phyloP scores from a whole-genome alignment of 306 rosid genomes.

The Pterocarpus santalinus region DNA sequence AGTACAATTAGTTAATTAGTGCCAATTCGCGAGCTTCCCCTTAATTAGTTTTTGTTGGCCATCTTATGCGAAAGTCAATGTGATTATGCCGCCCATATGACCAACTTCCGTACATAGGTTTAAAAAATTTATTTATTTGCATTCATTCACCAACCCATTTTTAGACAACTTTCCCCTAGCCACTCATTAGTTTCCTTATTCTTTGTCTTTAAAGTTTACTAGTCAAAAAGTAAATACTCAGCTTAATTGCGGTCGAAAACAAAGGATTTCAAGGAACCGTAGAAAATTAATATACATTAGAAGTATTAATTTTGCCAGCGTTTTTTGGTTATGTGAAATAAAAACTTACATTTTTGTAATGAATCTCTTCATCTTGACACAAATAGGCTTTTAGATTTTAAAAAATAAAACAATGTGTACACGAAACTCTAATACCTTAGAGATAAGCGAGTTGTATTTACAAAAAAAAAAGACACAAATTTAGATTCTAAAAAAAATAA shows the following conservation, averaged over 20 bases:
- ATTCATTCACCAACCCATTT: conserved; percentile 24
- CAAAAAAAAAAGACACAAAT: too few relatives aligned
- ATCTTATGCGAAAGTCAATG: conserved; percentile 1
- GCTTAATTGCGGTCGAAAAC: conserved; percentile 18
- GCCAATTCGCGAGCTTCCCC: not conserved
- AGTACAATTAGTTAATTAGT: not conserved
- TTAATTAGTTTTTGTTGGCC: not conserved
- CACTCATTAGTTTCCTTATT: not conserved
- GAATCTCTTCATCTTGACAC: too few relatives aligned
- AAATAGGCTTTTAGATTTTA: too few relatives aligned
- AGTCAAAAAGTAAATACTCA: not conserved
- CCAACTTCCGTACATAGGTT: not conserved
- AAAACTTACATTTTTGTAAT: too few relatives aligned
- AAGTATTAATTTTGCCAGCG: too few relatives aligned
- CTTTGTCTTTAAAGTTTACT: not conserved
- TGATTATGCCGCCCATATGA: not conserved
- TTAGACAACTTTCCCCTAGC: not conserved
- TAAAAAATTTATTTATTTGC: not conserved
- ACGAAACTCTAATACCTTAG: too few relatives aligned
- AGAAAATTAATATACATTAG: too few relatives aligned
- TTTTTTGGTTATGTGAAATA: too few relatives aligned
- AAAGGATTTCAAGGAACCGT: conserved; percentile 1
- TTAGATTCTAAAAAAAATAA: too few relatives aligned
- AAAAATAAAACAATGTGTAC: too few relatives aligned
- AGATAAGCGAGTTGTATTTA: too few relatives aligned